Evolutionary conservation across 257 asterid species (phyloP).

Genomic region (Capsicum baccatum): DNA sequence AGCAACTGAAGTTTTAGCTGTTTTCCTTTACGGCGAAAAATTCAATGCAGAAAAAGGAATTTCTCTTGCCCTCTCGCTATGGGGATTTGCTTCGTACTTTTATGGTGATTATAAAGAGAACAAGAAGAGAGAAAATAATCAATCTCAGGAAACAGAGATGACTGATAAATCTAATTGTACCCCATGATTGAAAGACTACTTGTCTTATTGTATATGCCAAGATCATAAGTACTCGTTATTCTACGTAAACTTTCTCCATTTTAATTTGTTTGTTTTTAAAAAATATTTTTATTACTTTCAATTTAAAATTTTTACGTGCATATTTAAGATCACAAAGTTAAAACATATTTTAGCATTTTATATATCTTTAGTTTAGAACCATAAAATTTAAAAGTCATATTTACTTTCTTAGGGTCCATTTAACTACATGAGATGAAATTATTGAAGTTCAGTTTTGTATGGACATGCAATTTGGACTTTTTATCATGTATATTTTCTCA

Average conservation of each 20-base stretch:
- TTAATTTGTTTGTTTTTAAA: too few species aligned
- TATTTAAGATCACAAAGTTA: too few species aligned
- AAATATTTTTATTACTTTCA: too few species aligned
- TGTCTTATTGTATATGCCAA: background rate
- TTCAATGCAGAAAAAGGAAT: constrained; percentile 39
- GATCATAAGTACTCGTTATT: background rate
- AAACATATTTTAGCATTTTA: too few species aligned
- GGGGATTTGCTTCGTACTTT: constrained; percentile 44
- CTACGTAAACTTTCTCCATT: background rate
- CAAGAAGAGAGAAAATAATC: constrained; percentile 27
- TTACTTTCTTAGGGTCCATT: too few species aligned
- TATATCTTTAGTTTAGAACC: too few species aligned
- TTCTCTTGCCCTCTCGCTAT: constrained; percentile 40
- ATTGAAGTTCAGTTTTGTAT: too few species aligned
- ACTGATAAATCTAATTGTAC: background rate
- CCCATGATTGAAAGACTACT: background rate
- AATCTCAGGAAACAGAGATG: background rate
- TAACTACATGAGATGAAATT: too few species aligned
- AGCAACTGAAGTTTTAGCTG: constrained; percentile 35
- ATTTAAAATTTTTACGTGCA: too few species aligned
- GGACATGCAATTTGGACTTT: too few species aligned
- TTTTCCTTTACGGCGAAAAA: constrained; percentile 33
- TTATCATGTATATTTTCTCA: too few species aligned
- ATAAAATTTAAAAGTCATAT: too few species aligned
- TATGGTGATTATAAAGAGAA: constrained; percentile 35